Conservation (phyloP, 495 filamentous ascomycete genomes). For the Daldinia vernicosa region DNA sequence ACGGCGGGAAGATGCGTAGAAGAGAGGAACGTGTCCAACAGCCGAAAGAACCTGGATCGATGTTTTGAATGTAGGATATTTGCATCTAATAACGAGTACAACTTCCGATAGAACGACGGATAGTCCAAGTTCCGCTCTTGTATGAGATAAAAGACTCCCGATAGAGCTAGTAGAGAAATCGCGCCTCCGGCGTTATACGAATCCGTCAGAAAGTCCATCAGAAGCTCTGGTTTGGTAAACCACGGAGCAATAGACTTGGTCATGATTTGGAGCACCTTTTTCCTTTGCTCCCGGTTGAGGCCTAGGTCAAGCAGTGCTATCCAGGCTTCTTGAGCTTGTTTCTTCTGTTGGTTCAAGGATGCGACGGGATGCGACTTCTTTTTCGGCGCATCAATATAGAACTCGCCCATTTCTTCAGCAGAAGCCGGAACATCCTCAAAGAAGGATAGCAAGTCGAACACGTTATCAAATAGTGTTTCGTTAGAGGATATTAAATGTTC, state of each 20-base stretch:
- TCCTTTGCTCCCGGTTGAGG: constrained; percentile 76
- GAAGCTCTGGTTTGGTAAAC: constrained; percentile 82
- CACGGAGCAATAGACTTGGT: constrained; percentile 81
- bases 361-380: constrained; percentile 62
- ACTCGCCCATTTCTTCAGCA: constrained; percentile 70
- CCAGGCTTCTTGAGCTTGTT: constrained; percentile 85
- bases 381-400: constrained; percentile 64
- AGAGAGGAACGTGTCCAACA: constrained; percentile 89
- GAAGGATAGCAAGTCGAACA: constrained; percentile 69
- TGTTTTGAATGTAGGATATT: constrained; percentile 92
- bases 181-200: constrained; percentile 87
- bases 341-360: constrained; percentile 71
- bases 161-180: constrained; percentile 85
- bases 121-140: constrained; percentile 94
- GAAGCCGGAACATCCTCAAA: constrained; percentile 70
- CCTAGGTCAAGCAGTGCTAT: constrained; percentile 74
- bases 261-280: constrained; percentile 77
- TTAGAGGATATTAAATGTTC: constrained; percentile 48
- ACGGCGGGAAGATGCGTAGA: constrained; percentile 92
- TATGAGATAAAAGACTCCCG: constrained; percentile 95
- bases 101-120: constrained; percentile 89
- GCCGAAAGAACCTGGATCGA: constrained; percentile 89
- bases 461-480: constrained; percentile 59
- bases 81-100: constrained; percentile 89
- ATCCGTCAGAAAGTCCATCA: constrained; percentile 98